These are phyloP conservation scores for Larix sibirica DNA, from an alignment of 83 land plant species.

Conservation along the genomic window DNA sequence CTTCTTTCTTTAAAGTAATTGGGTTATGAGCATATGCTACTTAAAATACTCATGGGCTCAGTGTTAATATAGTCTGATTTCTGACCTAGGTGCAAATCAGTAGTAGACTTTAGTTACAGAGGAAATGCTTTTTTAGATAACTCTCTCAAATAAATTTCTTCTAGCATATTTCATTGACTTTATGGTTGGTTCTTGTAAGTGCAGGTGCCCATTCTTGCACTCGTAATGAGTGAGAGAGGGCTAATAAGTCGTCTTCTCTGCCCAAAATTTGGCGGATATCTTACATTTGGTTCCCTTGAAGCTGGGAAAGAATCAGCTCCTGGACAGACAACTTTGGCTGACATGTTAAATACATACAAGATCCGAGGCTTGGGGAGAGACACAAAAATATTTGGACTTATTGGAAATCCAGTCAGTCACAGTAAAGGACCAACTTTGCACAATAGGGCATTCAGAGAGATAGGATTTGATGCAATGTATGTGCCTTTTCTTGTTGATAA, in stretches of 20 bases:
- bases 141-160: background rate
- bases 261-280: constrained; percentile 72
- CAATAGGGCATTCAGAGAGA: constrained; percentile 67
- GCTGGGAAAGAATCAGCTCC: constrained; percentile 84
- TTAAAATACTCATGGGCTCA: background rate
- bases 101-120: background rate
- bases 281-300: constrained; percentile 68
- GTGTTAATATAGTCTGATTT: background rate
- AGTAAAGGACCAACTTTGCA: constrained; percentile 88
- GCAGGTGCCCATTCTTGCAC: constrained; percentile 74
- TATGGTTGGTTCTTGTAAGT: constrained; percentile 1
- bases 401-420: constrained; percentile 96
- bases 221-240: constrained; percentile 72
- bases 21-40: background rate
- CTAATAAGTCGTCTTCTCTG: constrained; percentile 54
- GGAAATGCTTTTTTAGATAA: background rate
- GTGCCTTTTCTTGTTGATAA: constrained; percentile 89
- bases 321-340: constrained; percentile 86
- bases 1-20: background rate
- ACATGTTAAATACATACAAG: constrained; percentile 64
- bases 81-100: background rate
- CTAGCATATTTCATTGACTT: background rate
- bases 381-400: constrained; percentile 86
- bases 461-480: constrained; percentile 84
- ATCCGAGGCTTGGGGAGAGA: constrained; percentile 58